Evolutionary conservation across 331 rosid genomes (phyloP), one percentile per base, ranked within the genome.

Genomic region (Ulmus americana): DNA sequence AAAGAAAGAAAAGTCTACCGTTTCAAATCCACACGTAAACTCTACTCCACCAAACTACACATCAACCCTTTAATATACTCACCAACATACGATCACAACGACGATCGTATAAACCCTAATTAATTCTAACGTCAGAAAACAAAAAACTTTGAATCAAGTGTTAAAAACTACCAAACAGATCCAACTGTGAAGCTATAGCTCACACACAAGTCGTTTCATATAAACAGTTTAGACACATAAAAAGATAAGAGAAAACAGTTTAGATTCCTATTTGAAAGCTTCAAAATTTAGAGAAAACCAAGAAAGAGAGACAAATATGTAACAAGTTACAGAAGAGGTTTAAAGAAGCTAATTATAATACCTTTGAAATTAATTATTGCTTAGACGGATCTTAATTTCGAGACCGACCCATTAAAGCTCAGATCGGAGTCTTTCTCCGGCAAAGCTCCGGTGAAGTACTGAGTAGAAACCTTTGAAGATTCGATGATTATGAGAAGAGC

Each of bases 21-120:
- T 12, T 18, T 8, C 3, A 15, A 68, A 70, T 50, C 11, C 67
- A 50, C 57, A 75, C 80, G 75, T 64, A 55, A 71, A 63, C 38
- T 10, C 0, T 10, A 68, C 16, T 47, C 41, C 6, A 7, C 45
- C 38, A 45, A 45, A 15, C 12, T 22, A 59, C 56, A 41, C 35
- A 20, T 1, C 22, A 20, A 20, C 22, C 22, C 22, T 20, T 20
- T 20, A 20, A 20, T 20, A 20, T 20, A 20, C 35, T 28, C 35
- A 28, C 35, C 4, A 28, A 28, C 3, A 28, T 28, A 28, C 35
- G 35, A 28, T 28, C 22, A 20, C 22, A 1, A 20, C 22, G 4
- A 28, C 35, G 35, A 28, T 2, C 35, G 1, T 18, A 40, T 35
- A 74, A 76, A 76, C 80, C 80, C 80, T 76, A 76, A 76, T 59